These are phyloP conservation scores for Neoarthrinium moseri DNA, from an alignment of 2,329 filamentous ascomycete genomes.

Conservation along the genomic window DNA sequence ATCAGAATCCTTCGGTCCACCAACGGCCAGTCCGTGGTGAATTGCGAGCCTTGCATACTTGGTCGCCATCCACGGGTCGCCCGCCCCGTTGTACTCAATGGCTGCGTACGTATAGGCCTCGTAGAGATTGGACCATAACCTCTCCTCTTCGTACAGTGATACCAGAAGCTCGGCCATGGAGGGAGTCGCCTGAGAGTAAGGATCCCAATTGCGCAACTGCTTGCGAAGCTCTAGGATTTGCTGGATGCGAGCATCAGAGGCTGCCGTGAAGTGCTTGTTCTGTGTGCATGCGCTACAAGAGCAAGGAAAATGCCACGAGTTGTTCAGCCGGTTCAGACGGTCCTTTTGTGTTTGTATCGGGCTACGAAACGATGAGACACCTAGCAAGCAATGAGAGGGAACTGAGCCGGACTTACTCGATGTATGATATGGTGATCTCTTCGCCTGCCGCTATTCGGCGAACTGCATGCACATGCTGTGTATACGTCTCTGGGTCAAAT, in stretches of 20 bases:
- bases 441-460: slow-evolving; percentile 39
- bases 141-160: slow-evolving; percentile 38
- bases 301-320: slow-evolving; percentile 40
- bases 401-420: slow-evolving; percentile 26
- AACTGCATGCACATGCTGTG: slow-evolving; percentile 37
- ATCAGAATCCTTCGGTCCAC: slow-evolving; percentile 27
- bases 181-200: slow-evolving; percentile 28
- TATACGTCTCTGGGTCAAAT: slow-evolving; percentile 35
- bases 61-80: slow-evolving; percentile 36
- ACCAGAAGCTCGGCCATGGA: slow-evolving; percentile 38
- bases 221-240: slow-evolving; percentile 29
- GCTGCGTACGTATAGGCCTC: slow-evolving; percentile 37
- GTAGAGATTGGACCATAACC: slow-evolving; percentile 30
- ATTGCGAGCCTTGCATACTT: slow-evolving; percentile 36
- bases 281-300: slow-evolving; percentile 37
- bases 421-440: slow-evolving; percentile 43
- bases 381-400: not conserved
- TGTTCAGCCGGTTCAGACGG: slow-evolving; percentile 28
- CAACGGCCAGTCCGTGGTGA: slow-evolving; percentile 31
- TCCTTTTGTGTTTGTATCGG: slow-evolving; percentile 26
- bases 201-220: slow-evolving; percentile 30
- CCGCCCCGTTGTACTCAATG: slow-evolving; percentile 36
- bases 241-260: slow-evolving; percentile 35
- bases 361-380: too few relatives aligned
- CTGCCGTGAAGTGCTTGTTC: slow-evolving; percentile 20